A percentile compares a stretch with the other conserved stretches of the same genome.
Evolutionary conservation across 1,284 basidiomycete genomes (phyloP).

Genomic region (Cutaneotrichosporon sp.): DNA sequence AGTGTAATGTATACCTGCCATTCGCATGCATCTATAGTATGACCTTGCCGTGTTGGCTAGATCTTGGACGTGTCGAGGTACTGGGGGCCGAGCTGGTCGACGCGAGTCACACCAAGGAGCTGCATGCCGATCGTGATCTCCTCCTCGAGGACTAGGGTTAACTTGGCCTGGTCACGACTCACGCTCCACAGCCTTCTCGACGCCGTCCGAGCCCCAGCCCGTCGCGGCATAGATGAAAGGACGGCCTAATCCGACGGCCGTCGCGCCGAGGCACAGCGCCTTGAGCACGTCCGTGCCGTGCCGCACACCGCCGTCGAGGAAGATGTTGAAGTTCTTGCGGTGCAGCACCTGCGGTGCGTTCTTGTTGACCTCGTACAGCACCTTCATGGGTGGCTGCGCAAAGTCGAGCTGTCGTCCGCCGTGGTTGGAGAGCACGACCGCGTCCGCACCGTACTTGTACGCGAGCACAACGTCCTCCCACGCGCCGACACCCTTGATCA

Average conservation of each 20-base stretch:
- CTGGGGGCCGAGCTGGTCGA: conserved; percentile 53
- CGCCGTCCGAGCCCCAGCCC: conserved; percentile 79
- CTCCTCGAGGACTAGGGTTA: conserved; percentile 63
- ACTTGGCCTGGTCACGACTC: conserved; percentile 17
- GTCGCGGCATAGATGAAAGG: conserved; percentile 84
- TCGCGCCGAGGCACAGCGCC: conserved; percentile 83
- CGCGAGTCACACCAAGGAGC: conserved; percentile 67
- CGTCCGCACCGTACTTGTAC: conserved; percentile 52
- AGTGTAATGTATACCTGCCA: conserved; percentile 6
- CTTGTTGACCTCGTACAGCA: conserved; percentile 67
- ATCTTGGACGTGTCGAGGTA: conserved; percentile 37
- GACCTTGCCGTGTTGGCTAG: conserved; percentile 8
- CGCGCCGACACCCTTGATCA: conserved; percentile 56
- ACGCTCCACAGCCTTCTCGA: conserved; percentile 63
- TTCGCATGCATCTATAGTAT: not conserved
- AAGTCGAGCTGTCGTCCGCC: conserved; percentile 48
- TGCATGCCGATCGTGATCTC: conserved; percentile 79
- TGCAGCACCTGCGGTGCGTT: conserved; percentile 72
- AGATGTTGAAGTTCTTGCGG: conserved; percentile 61
- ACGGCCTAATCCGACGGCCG: conserved; percentile 80
- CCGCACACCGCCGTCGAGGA: conserved; percentile 80
- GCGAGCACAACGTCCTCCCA: conserved; percentile 55
- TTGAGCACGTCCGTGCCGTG: conserved; percentile 89
- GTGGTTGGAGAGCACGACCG: conserved; percentile 55
- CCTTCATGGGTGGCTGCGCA: conserved; percentile 68